Conservation (phyloP, 495 filamentous ascomycete genomes). For the Aspergillus campestris region DNA sequence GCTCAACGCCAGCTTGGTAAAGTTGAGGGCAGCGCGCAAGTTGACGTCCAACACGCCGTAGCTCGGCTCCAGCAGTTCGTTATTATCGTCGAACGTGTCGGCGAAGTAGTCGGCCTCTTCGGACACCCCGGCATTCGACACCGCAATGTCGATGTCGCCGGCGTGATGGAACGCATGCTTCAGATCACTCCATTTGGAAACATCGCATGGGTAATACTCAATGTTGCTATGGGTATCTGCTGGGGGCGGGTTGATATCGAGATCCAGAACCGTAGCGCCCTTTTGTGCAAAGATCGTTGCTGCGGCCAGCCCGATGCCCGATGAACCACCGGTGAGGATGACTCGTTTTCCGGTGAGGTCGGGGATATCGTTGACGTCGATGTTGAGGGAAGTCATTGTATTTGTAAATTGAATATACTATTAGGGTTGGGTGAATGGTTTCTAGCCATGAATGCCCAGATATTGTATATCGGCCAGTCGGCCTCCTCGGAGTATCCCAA, state of each 20-base stretch:
- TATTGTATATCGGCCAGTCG: no score
- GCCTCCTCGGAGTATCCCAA: no score
- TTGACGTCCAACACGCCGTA: conserved; percentile 19
- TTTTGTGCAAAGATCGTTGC: conserved; percentile 10
- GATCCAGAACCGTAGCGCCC: conserved; percentile 12
- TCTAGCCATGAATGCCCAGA: no score
- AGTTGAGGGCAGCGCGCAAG: conserved; percentile 13
- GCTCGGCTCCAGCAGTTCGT: conserved; percentile 12
- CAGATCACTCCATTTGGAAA: conserved; percentile 15
- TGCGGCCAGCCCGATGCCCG: conserved; percentile 8
- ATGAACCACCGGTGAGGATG: conserved; percentile 1
- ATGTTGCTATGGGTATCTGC: conserved; percentile 1
- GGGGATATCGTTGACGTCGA: background rate
- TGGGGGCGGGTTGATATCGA: conserved; percentile 13
- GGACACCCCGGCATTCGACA: conserved; percentile 21
- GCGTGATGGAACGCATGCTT: conserved; percentile 6
- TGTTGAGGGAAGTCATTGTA: background rate
- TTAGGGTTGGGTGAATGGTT: no score
- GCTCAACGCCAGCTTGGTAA: conserved; percentile 18
- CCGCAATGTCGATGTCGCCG: conserved; percentile 16
- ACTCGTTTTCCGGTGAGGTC: background rate
- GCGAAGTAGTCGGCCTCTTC: conserved; percentile 18
- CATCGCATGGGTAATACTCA: conserved; percentile 1
- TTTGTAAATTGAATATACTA: no score
- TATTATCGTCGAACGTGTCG: conserved; percentile 9